A percentile compares a stretch with the other conserved stretches of the same genome.
phyloP scores from a whole-genome alignment of 2,329 filamentous ascomycete species.

The Aureobasidium sp. region DNA sequence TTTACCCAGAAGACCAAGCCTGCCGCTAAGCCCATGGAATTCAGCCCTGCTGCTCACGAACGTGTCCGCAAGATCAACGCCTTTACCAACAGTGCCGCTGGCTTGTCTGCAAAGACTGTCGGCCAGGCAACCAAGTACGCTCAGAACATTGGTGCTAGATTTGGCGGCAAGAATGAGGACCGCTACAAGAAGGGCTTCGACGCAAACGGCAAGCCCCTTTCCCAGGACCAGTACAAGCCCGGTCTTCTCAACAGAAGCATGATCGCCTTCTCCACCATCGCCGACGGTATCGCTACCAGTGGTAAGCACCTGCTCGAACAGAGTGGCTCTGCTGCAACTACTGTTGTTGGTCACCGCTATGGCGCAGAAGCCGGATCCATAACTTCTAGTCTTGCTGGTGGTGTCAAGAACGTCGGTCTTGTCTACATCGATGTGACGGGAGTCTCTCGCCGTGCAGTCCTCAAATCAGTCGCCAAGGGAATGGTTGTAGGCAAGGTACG shows the following conservation, averaged over 20 bases:
- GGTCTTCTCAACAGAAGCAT: constrained; percentile 90
- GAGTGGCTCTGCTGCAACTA: constrained; percentile 70
- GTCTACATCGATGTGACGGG: constrained; percentile 97
- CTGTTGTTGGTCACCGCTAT: constrained; percentile 83
- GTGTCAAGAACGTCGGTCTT: constrained; percentile 90
- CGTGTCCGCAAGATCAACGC: constrained; percentile 83
- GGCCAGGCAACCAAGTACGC: constrained; percentile 76
- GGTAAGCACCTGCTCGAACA: constrained; percentile 70
- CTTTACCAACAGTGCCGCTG: constrained; percentile 73
- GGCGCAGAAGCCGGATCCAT: constrained; percentile 77
- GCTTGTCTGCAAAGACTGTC: constrained; percentile 76
- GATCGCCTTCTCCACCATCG: constrained; percentile 92
- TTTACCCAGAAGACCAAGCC: constrained; percentile 79
- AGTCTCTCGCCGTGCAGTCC: constrained; percentile 77
- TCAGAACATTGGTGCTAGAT: constrained; percentile 77
- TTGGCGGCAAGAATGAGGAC: constrained; percentile 56
- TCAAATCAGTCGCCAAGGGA: constrained; percentile 93
- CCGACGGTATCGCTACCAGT: constrained; percentile 86
- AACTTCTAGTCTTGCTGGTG: constrained; percentile 67
- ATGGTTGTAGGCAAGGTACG: constrained; percentile 83
- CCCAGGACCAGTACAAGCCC: constrained; percentile 62
- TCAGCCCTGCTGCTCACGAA: constrained; percentile 75
- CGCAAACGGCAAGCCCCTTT: constrained; percentile 57
- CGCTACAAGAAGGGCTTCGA: constrained; percentile 55
- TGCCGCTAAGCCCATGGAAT: constrained; percentile 72